phyloP scores from a whole-genome alignment of 2,329 filamentous ascomycete genomes.

The Anisogramma anomala region DNA sequence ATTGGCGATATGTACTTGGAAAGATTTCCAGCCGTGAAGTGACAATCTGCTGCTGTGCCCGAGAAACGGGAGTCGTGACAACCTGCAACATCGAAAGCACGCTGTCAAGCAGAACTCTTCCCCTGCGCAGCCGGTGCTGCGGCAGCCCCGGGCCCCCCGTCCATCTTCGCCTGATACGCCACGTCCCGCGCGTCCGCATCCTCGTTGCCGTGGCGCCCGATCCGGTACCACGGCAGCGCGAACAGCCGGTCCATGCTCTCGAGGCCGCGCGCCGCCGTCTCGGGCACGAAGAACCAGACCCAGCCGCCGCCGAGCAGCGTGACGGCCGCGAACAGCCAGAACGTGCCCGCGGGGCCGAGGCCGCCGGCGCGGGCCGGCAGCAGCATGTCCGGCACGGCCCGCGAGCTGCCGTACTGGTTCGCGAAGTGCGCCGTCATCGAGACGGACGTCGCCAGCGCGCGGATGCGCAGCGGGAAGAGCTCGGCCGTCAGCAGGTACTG shows the following conservation, averaged over 20 bases:
- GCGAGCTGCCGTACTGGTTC: slow-evolving; percentile 67
- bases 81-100: too few relatives aligned
- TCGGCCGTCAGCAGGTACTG: slow-evolving; percentile 71
- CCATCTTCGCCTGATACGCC: slow-evolving; percentile 31
- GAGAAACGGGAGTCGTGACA: too few relatives aligned
- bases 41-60: too few relatives aligned
- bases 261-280: slow-evolving; percentile 54
- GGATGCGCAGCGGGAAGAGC: slow-evolving; percentile 63
- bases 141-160: slow-evolving; percentile 25
- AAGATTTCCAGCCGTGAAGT: too few relatives aligned
- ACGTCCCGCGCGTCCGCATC: slow-evolving; percentile 38
- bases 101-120: slow-evolving; percentile 1
- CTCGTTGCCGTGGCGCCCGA: slow-evolving; percentile 46
- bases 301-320: slow-evolving; percentile 57
- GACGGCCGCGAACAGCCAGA: slow-evolving; percentile 62
- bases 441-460: slow-evolving; percentile 57
- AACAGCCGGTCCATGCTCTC: slow-evolving; percentile 65
- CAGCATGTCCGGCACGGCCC: slow-evolving; percentile 66
- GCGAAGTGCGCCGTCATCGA: slow-evolving; percentile 71
- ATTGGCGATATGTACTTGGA: too few relatives aligned
- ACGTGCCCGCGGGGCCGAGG: slow-evolving; percentile 53
- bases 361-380: slow-evolving; percentile 35
- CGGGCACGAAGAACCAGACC: slow-evolving; percentile 63
- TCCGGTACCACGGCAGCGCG: slow-evolving; percentile 61
- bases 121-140: slow-evolving; percentile 22